Percentiles rank a stretch among this genome's conserved stretches.
These are phyloP conservation scores for Odontarrhena argentea DNA, from an alignment of 345 rosid genomes.

Conservation along the genomic window DNA sequence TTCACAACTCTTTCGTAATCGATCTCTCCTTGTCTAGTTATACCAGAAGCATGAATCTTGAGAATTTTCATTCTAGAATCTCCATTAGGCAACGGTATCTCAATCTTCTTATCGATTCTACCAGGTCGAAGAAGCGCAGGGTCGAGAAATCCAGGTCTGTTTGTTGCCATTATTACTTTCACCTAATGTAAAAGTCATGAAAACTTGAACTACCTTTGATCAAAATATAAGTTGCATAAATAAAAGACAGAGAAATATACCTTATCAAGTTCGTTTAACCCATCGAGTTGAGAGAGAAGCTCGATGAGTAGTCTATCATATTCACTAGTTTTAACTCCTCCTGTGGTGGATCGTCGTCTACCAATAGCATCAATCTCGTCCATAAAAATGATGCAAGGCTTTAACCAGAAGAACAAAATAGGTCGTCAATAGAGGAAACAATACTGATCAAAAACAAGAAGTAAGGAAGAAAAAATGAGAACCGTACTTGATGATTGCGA, in stretches of 20 bases:
- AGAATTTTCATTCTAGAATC: slow-evolving; percentile 84
- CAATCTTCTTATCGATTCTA: slow-evolving; percentile 79
- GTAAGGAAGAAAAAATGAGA: background rate
- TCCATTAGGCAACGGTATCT: slow-evolving; percentile 86
- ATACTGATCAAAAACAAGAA: background rate
- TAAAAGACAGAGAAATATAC: slow-evolving; percentile 41
- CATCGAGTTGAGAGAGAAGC: slow-evolving; percentile 89
- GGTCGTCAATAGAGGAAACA: background rate
- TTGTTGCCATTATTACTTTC: slow-evolving; percentile 93
- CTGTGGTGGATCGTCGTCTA: slow-evolving; percentile 70
- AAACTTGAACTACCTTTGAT: background rate
- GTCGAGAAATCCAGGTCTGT: slow-evolving; percentile 87
- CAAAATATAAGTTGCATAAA: slow-evolving; percentile 2
- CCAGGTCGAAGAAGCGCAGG: slow-evolving; percentile 91
- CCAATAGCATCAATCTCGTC: slow-evolving; percentile 98
- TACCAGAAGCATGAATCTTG: slow-evolving; percentile 79
- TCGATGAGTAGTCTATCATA: slow-evolving; percentile 75
- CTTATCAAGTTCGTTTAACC: slow-evolving; percentile 80
- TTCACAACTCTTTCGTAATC: slow-evolving; percentile 85
- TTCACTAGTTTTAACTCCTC: slow-evolving; percentile 71
- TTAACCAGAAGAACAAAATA: slow-evolving; percentile 12
- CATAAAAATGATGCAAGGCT: slow-evolving; percentile 96
- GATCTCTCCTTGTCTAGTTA: slow-evolving; percentile 79
- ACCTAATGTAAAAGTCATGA: slow-evolving; percentile 44
- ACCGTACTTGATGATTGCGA: slow-evolving; percentile 87